Conservation (phyloP, 345 rosid species). For the Excoecaria cochinchinensis region DNA sequence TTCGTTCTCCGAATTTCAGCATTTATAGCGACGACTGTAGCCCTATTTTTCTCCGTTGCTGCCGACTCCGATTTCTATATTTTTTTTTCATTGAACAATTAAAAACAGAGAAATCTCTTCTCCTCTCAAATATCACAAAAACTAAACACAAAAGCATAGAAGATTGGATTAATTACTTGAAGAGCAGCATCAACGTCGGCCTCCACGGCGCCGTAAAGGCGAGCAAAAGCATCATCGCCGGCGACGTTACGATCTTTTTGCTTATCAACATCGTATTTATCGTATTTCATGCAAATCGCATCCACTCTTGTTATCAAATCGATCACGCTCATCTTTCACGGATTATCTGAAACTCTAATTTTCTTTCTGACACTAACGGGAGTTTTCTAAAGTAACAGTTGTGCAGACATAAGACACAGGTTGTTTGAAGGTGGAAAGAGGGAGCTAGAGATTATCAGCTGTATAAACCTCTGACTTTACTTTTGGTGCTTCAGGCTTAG, state of each 20-base stretch:
- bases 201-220: constrained; percentile 25
- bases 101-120: neutral
- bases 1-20: constrained; percentile 34
- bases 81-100: neutral
- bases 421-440: neutral
- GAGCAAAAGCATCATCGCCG: constrained; percentile 30
- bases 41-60: constrained; percentile 22
- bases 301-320: constrained; percentile 32
- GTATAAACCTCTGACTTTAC: neutral
- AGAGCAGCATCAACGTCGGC: constrained; percentile 23
- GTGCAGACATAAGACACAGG: neutral
- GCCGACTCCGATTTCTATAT: constrained; percentile 28
- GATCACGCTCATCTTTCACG: constrained; percentile 23
- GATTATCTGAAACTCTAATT: neutral
- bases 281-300: constrained; percentile 28
- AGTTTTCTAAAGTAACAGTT: neutral
- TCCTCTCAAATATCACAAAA: neutral
- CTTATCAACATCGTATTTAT: constrained; percentile 31
- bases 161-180: constrained; percentile 5
- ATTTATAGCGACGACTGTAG: constrained; percentile 27
- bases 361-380: neutral
- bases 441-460: neutral
- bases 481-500: neutral
- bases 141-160: neutral
- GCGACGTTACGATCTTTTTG: constrained; percentile 19